Evolutionary conservation across 2,329 filamentous ascomycete species (phyloP), one percentile per base, ranked within the genome.

Genomic region (Rutstroemia sp.): DNA sequence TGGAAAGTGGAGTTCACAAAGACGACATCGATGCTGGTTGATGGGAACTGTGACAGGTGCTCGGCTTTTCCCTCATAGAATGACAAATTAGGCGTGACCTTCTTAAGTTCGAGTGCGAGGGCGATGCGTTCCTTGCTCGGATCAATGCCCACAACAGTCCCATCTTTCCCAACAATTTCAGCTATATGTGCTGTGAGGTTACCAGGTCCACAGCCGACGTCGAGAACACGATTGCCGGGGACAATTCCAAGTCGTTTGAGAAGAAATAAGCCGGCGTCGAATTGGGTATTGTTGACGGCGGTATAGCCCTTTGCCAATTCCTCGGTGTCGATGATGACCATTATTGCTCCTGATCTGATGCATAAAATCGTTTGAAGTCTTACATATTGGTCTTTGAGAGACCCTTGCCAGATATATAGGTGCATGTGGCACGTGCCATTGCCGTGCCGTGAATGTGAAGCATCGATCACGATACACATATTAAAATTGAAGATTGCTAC

Each of bases 201-300:
- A 5, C 70, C 70, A 0, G 70, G 67, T 10, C 70, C 70, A 58
- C 68, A 71, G 17, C 70, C 70, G 30, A 70, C 64, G 46, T 72
- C 70, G 9, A 71, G 65, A 38, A 71, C 62, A 17, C 17, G 48
- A 2, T 30, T 50, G 19, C 52, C 47, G 19, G 49, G 21, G 0
- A 38, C 36, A 12, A 46, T 51, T 10, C 36, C 17, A 2, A 60
- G 53, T 27, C 21, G 42, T 21, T 51, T 19, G 36, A 60, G 40
- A n/a, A 60, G 53, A 48, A 54, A 54, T 10, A 52, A 16, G 0
- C 57, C 57, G 4, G 58, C 50, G 25, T 58, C 34, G 19, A 40
- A 58, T 25, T 58, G 56, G 5, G 53, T 58, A 17, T 50, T 34
- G 39, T 48, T 60, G 19, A 60, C 48, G 17, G 51, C 23, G 1